These are phyloP conservation scores for Leucosporidium creatinivorum DNA, from an alignment of 768 basidiomycete genomes.

Conservation along the genomic window DNA sequence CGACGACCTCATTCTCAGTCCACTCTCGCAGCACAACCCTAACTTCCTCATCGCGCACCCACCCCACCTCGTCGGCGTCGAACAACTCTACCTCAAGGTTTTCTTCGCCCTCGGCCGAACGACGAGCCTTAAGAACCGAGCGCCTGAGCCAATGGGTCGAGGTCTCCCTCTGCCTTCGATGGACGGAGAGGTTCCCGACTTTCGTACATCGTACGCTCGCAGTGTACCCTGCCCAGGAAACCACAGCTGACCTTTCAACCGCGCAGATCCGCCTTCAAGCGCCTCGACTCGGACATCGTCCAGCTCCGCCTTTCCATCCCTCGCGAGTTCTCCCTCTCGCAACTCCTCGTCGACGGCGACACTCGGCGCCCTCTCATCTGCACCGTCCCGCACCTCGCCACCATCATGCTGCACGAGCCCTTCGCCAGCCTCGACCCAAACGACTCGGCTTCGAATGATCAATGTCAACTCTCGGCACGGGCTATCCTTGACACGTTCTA, in stretches of 20 bases:
- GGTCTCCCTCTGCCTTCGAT: background rate
- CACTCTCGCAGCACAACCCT: constrained; percentile 5
- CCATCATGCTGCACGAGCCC: constrained; percentile 34
- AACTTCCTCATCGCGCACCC: constrained; percentile 23
- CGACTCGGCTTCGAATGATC: too few species aligned
- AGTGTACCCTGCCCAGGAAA: background rate
- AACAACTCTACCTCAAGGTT: constrained; percentile 21
- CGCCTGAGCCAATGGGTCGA: background rate
- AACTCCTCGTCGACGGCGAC: constrained; percentile 8
- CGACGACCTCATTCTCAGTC: constrained; percentile 4
- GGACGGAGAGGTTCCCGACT: background rate
- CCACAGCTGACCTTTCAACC: background rate
- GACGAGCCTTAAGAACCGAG: constrained; percentile 14
- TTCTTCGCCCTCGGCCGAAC: constrained; percentile 18
- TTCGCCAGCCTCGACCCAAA: constrained; percentile 8
- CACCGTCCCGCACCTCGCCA: constrained; percentile 20
- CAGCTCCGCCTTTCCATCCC: constrained; percentile 34
- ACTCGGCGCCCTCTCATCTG: constrained; percentile 22
- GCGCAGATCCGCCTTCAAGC: constrained; percentile 33
- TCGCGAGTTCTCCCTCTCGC: constrained; percentile 34
- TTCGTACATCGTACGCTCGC: constrained; percentile 8
- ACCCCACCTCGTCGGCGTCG: constrained; percentile 8
- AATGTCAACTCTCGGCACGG: constrained; percentile 17
- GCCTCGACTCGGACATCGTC: constrained; percentile 24
- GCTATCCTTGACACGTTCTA: constrained; percentile 27